Evolutionary conservation across 1,284 basidiomycete species (phyloP).

Genomic region (Dichomitus squalens): DNA sequence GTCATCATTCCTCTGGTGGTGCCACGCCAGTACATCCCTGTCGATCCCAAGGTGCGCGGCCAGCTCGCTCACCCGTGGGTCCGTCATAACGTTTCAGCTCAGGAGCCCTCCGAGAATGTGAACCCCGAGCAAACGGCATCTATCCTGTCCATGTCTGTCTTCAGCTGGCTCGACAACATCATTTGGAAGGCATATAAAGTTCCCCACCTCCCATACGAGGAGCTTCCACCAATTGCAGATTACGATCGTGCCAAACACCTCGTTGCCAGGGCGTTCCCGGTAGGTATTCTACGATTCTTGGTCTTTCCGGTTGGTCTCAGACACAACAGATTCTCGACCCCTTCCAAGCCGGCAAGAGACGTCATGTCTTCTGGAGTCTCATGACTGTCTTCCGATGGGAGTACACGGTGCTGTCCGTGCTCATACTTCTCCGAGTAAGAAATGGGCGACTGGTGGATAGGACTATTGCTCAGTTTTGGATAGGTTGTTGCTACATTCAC

Average conservation of each 20-base stretch:
- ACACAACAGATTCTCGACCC: conserved; percentile 25
- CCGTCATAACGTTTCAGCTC: not conserved
- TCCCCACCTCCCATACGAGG: conserved; percentile 29
- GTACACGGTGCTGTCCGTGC: conserved; percentile 20
- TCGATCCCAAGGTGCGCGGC: conserved; percentile 41
- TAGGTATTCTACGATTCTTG: no score
- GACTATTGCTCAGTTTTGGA: not conserved
- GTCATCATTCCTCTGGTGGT: conserved; percentile 45
- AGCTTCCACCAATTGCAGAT: conserved; percentile 48
- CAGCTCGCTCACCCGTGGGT: not conserved
- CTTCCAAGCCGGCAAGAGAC: conserved; percentile 23
- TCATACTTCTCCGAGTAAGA: conserved; percentile 23
- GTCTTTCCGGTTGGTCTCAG: no score
- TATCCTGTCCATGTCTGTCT: conserved; percentile 55
- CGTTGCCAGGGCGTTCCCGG: conserved; percentile 18
- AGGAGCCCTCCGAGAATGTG: conserved; percentile 46
- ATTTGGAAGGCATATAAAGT: conserved; percentile 31
- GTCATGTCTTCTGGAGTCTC: conserved; percentile 34
- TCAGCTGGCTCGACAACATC: conserved; percentile 50
- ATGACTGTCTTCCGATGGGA: conserved; percentile 29
- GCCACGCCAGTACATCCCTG: conserved; percentile 46
- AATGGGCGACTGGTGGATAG: not conserved
- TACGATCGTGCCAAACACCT: conserved; percentile 45
- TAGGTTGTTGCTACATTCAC: conserved; percentile 35
- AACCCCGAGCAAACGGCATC: conserved; percentile 73